phyloP scores from a whole-genome alignment of 2,329 filamentous ascomycete genomes.

The Magnaporthiopsis poae region DNA sequence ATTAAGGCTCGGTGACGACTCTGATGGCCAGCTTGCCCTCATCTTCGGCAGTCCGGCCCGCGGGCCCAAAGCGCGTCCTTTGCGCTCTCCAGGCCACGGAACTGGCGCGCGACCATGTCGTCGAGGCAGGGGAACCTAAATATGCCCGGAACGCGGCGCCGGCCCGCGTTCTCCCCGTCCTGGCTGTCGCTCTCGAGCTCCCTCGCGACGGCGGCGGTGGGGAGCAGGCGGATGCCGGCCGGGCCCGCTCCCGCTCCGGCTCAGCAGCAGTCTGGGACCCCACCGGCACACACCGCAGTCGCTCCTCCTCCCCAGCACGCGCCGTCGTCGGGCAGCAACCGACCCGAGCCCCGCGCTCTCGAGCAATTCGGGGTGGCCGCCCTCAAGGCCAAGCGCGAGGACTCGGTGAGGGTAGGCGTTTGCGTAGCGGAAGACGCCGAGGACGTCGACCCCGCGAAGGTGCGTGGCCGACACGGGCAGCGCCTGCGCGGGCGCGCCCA shows the following conservation, averaged over 20 bases:
- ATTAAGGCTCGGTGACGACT: conserved; percentile 48
- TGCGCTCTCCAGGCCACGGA: conserved; percentile 51
- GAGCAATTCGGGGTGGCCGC: neutral
- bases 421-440: conserved; percentile 44
- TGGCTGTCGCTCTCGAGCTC: conserved; percentile 39
- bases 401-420: conserved; percentile 13
- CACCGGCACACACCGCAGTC: too few relatives aligned
- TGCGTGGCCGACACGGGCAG: conserved; percentile 39
- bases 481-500: conserved; percentile 47
- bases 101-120: conserved; percentile 62
- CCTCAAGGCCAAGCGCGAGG: neutral
- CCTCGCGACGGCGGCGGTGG: conserved; percentile 20
- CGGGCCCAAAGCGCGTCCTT: conserved; percentile 64
- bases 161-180: conserved; percentile 41
- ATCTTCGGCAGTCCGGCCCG: conserved; percentile 59
- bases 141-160: conserved; percentile 28
- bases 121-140: conserved; percentile 49
- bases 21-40: conserved; percentile 63
- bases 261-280: neutral
- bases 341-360: neutral
- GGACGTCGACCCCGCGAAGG: conserved; percentile 43
- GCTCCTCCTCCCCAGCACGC: neutral
- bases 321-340: neutral
- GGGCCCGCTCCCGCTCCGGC: neutral
- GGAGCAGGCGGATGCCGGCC: conserved; percentile 26